Conservation (phyloP, 257 asterid genomes). For the Ajuga chamaepitys region DNA sequence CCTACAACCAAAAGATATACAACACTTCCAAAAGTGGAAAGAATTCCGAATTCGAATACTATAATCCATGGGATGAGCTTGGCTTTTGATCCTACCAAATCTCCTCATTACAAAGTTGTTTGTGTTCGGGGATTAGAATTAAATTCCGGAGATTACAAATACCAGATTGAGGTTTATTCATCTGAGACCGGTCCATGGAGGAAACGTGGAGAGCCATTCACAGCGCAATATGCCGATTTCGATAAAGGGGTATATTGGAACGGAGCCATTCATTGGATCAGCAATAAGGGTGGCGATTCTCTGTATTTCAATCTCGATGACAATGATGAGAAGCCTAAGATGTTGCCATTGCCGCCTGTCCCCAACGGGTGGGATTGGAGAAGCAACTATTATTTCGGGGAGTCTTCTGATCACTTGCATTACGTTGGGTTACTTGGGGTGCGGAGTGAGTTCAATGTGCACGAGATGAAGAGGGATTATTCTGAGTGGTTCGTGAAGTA, state of each 20-base stretch:
- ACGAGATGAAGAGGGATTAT: constrained; percentile 31
- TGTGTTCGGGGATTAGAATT: background rate
- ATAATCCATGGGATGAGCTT: constrained; percentile 8
- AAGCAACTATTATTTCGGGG: constrained; percentile 21
- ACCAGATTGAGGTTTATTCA: constrained; percentile 25
- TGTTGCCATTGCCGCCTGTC: constrained; percentile 10
- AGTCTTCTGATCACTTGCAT: constrained; percentile 28
- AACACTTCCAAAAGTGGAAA: background rate
- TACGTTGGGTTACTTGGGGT: background rate
- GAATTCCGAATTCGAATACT: no score
- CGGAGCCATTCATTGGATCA: constrained; percentile 27
- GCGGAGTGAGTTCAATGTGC: constrained; percentile 8
- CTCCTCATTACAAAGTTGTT: constrained; percentile 32
- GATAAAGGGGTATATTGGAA: constrained; percentile 23
- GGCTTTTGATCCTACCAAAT: constrained; percentile 34
- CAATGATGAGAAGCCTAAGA: background rate
- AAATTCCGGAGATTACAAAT: no score
- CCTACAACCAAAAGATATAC: constrained; percentile 10
- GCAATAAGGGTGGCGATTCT: background rate
- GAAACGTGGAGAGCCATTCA: constrained; percentile 14
- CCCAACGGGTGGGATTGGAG: background rate
- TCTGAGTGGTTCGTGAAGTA: constrained; percentile 38
- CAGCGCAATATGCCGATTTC: background rate
- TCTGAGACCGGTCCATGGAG: constrained; percentile 32
- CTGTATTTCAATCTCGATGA: no score